phyloP scores from a whole-genome alignment of 2,329 filamentous ascomycete genomes.

The Spiromastix sp. region DNA sequence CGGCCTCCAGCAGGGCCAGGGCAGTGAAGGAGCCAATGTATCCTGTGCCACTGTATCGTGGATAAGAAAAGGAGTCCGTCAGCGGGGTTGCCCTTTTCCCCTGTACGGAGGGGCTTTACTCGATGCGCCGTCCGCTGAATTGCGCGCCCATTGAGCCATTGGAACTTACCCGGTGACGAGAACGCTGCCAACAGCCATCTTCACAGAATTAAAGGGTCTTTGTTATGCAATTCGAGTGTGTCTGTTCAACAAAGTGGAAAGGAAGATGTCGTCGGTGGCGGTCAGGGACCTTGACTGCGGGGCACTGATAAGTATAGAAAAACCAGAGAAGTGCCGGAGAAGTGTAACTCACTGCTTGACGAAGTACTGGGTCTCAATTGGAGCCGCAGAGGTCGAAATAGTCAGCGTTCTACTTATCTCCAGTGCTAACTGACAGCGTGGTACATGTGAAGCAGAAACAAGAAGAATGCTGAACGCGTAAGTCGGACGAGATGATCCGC shows the following conservation, averaged over 20 bases:
- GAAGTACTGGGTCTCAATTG: too few relatives aligned
- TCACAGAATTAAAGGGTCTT: slow-evolving; percentile 9
- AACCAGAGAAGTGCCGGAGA: neutral
- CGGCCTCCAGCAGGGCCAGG: slow-evolving; percentile 82
- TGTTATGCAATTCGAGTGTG: neutral
- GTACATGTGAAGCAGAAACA: too few relatives aligned
- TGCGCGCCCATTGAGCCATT: slow-evolving; percentile 5
- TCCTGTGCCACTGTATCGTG: slow-evolving; percentile 67
- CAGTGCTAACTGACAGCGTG: too few relatives aligned
- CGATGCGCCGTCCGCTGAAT: too few relatives aligned
- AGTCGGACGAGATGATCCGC: too few relatives aligned
- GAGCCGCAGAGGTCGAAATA: too few relatives aligned
- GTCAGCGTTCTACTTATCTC: too few relatives aligned
- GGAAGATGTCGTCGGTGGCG: neutral
- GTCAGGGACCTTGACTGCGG: neutral
- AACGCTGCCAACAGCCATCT: slow-evolving; percentile 76
- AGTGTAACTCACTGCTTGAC: too few relatives aligned
- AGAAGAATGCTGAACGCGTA: too few relatives aligned
- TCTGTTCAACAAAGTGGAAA: neutral
- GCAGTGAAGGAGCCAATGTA: slow-evolving; percentile 98
- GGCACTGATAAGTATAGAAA: neutral
- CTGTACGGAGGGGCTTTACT: too few relatives aligned
- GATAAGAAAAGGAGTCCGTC: slow-evolving; percentile 16
- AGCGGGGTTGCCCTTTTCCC: slow-evolving; percentile 16
- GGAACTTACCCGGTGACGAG: slow-evolving; percentile 75